phyloP scores from a whole-genome alignment of 257 asterid species.

The Rubia yunnanensis region DNA sequence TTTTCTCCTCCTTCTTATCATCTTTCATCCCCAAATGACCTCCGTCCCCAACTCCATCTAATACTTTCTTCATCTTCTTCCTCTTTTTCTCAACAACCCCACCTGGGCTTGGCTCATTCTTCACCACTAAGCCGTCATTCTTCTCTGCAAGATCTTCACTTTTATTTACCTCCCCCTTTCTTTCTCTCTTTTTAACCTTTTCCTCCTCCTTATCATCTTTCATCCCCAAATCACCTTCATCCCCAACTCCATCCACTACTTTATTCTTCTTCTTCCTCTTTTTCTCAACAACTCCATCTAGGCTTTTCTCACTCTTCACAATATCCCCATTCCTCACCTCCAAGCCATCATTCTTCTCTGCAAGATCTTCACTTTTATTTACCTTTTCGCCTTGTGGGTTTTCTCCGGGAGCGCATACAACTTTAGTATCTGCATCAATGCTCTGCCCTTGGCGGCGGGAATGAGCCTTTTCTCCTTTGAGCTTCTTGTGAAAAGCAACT shows the following conservation, averaged over 20 bases:
- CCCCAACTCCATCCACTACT: no score
- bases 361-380: no score
- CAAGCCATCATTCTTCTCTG: background rate
- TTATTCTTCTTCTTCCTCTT: constrained; percentile 8
- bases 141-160: background rate
- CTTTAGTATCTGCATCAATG: background rate
- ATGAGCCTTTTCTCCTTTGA: background rate
- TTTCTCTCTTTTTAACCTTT: no score
- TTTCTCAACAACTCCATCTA: background rate
- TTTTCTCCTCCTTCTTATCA: constrained; percentile 2
- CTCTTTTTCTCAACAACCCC: background rate
- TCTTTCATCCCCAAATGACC: background rate
- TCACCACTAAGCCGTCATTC: background rate
- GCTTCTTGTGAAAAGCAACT: constrained; percentile 33
- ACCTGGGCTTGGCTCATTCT: background rate
- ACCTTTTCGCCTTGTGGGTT: background rate
- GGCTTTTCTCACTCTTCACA: background rate
- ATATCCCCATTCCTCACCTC: constrained; percentile 9
- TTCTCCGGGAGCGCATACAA: background rate
- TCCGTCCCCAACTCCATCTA: background rate
- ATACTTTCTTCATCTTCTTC: background rate
- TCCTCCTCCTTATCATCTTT: no score
- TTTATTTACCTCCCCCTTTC: background rate
- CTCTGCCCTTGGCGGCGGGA: constrained; percentile 9
- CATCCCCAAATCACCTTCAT: no score